Evolutionary conservation across 192 early-diverging fungal genomes (phyloP), one percentile per base, ranked within the genome.

Genomic region (Coemansia sp.): DNA sequence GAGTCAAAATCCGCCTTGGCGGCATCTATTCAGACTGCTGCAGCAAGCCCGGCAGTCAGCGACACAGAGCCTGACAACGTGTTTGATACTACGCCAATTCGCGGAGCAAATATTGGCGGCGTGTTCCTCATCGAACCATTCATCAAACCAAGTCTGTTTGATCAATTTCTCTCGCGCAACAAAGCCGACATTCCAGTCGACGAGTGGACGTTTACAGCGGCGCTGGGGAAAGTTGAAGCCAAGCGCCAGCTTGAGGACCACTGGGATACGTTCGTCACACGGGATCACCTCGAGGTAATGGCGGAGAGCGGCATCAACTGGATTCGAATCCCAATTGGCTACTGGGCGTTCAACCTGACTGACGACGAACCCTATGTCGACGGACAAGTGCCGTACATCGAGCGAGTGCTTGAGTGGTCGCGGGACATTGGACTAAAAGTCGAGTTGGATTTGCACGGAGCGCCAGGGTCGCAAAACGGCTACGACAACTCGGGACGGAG

Each of bases 381-480:
- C 47, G 74, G 75, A n/a, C 75, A 85, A 53, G 49, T 87, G 0
- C 79, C 76, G 1, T 91, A 92, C 50, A 62, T 92, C 39, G 71
- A 81, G 65, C 73, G 79, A 2, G 55, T 80, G 9, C 80, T 89
- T 5, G 69, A 73, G 5, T 87, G 80, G 77, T 85, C 86, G 16
- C 76, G 83, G 29, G 85, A 87, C 40, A 71, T 81, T 16, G 73
- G 76, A 0, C 75, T 89, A 43, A 84, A 86, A 31, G 88, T 85
- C n/a, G 80, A 87, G 34, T 68, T 89, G 13, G 88, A 89, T 58
- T 57, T 89, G 44, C 88, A 89, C 38, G 88, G 88, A 34, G 75
- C 83, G 3, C 88, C 88, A 0, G 88, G 88, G 9, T 89, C 88
- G 29, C 88, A 89, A 69, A 89, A 89, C 73, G 88, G 88, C n/a